Evolutionary conservation across 1,284 basidiomycete genomes (phyloP).

Genomic region (Sphaerobolus stellatus): DNA sequence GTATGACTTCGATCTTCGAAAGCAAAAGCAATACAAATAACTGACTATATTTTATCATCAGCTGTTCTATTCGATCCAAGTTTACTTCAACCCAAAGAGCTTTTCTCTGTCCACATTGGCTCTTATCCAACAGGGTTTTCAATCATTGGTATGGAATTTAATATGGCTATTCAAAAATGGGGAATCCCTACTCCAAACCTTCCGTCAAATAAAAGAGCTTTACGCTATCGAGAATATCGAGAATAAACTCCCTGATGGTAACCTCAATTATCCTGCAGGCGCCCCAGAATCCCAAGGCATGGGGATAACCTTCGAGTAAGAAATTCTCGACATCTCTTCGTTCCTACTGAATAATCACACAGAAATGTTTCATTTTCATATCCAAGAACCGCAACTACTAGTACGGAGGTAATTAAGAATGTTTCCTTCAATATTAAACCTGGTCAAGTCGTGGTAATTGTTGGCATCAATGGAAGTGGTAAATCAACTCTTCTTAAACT

Average conservation of each 20-base stretch:
- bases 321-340: constrained; percentile 29
- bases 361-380: constrained; percentile 44
- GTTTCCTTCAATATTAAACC: constrained; percentile 42
- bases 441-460: constrained; percentile 45
- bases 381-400: constrained; percentile 21
- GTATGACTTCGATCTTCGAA: neutral
- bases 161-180: constrained; percentile 3
- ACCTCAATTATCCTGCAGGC: constrained; percentile 11
- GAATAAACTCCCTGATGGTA: constrained; percentile 16
- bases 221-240: constrained; percentile 11
- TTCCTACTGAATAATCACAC: neutral
- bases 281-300: neutral
- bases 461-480: constrained; percentile 47
- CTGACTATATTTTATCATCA: neutral
- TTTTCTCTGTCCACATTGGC: constrained; percentile 16
- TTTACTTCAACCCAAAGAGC: constrained; percentile 7
- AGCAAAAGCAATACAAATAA: neutral
- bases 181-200: constrained; percentile 4
- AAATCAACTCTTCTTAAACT: constrained; percentile 50
- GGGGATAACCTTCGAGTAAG: constrained; percentile 9
- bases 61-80: constrained; percentile 10
- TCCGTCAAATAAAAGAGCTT: constrained; percentile 10
- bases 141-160: constrained; percentile 11
- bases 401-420: constrained; percentile 29
- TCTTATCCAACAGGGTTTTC: constrained; percentile 15